Conservation (phyloP, 129 eudicot genomes). For the Chrysanthemum makinoi region DNA sequence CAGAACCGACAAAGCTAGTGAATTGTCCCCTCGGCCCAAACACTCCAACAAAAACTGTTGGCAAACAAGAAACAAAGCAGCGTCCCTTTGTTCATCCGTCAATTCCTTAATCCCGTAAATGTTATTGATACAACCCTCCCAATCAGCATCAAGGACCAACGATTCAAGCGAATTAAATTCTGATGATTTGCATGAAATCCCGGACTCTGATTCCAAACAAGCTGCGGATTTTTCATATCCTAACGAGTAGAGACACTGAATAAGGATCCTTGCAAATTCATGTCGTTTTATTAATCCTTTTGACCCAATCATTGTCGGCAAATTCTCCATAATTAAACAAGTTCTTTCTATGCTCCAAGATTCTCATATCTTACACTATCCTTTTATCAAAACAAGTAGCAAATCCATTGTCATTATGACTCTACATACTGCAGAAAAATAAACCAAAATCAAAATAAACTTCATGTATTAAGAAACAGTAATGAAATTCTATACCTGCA, state of each 20-base stretch:
- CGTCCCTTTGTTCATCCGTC: slow-evolving; percentile 67
- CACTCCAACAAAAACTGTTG: slow-evolving; percentile 72
- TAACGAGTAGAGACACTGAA: slow-evolving; percentile 74
- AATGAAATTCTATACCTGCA: slow-evolving; percentile 5
- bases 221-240: slow-evolving; percentile 67
- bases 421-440: slow-evolving; percentile 11
- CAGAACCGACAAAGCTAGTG: slow-evolving; percentile 56
- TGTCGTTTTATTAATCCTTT: slow-evolving; percentile 66
- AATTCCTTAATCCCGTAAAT: slow-evolving; percentile 48
- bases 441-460: slow-evolving; percentile 7
- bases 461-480: slow-evolving; percentile 5
- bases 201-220: slow-evolving; percentile 84
- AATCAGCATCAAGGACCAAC: slow-evolving; percentile 45
- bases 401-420: slow-evolving; percentile 19
- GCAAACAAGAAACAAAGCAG: slow-evolving; percentile 66
- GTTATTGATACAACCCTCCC: slow-evolving; percentile 64
- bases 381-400: slow-evolving; percentile 18
- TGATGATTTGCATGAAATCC: slow-evolving; percentile 50
- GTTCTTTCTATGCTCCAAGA: slow-evolving; percentile 28
- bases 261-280: slow-evolving; percentile 70
- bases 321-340: slow-evolving; percentile 48
- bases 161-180: slow-evolving; percentile 67
- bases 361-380: slow-evolving; percentile 31
- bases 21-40: slow-evolving; percentile 59
- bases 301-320: slow-evolving; percentile 40